phyloP scores from a whole-genome alignment of 768 basidiomycete species.

The Serendipita sp. region DNA sequence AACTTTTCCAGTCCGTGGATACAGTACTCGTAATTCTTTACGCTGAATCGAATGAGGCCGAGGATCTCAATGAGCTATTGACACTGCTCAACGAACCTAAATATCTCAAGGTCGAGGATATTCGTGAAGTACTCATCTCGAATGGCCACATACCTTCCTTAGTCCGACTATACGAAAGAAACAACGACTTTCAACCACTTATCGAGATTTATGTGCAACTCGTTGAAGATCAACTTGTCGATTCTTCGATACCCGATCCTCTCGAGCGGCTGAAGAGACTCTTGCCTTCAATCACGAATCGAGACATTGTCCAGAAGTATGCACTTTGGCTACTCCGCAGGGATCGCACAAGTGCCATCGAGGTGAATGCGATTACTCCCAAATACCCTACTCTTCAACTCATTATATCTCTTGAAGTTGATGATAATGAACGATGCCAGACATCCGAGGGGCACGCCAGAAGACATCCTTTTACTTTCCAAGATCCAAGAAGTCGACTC shows the following conservation, averaged over 20 bases:
- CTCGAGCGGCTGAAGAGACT: constrained; percentile 41
- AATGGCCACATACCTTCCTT: constrained; percentile 45
- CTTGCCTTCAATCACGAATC: constrained; percentile 42
- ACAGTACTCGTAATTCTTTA: constrained; percentile 67
- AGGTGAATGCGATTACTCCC: constrained; percentile 28
- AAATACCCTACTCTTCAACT: background rate
- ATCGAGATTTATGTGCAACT: constrained; percentile 40
- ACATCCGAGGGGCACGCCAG: constrained; percentile 35
- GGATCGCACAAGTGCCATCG: constrained; percentile 54
- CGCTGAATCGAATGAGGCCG: constrained; percentile 40
- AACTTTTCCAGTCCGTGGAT: constrained; percentile 48
- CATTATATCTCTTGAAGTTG: constrained; percentile 28
- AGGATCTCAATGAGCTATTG: constrained; percentile 52
- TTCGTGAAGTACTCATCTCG: constrained; percentile 39
- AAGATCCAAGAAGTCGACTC: constrained; percentile 41
- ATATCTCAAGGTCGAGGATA: constrained; percentile 40
- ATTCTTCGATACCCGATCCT: constrained; percentile 49
- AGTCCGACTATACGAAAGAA: constrained; percentile 42
- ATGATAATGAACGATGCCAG: constrained; percentile 42
- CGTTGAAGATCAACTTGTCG: constrained; percentile 47
- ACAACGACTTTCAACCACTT: constrained; percentile 42
- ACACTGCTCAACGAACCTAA: constrained; percentile 40
- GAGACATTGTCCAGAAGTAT: constrained; percentile 52
- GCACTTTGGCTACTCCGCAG: constrained; percentile 63
- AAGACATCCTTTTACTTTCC: constrained; percentile 42